Evolutionary conservation across 2,329 filamentous ascomycete genomes (phyloP).

Genomic region (Pseudogymnoascus sp.): DNA sequence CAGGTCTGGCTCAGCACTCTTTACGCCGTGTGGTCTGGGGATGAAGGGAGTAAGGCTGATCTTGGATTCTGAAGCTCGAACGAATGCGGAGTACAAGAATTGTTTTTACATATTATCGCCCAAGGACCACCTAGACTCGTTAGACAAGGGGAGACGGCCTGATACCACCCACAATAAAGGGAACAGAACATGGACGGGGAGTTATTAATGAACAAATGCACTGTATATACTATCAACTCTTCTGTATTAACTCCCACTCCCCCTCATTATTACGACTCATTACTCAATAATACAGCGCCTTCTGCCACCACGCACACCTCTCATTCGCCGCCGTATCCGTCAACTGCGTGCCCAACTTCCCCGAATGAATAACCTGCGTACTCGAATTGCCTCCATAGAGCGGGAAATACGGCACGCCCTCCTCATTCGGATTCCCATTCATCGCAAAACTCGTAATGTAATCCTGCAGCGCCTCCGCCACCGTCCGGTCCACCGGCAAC

Average conservation of each 20-base stretch:
- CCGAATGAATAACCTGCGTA: conserved; percentile 14
- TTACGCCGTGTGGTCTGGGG: no score
- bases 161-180: no score
- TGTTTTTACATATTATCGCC: no score
- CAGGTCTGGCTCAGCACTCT: no score
- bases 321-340: conserved; percentile 25
- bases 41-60: no score
- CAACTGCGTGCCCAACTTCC: conserved; percentile 14
- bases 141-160: no score
- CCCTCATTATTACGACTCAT: not conserved
- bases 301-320: conserved; percentile 31
- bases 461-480: conserved; percentile 31
- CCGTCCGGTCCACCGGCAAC: conserved; percentile 23
- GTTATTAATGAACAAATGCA: not conserved
- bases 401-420: conserved; percentile 18
- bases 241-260: not conserved
- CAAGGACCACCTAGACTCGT: no score
- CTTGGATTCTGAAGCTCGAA: no score
- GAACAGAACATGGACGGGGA: not conserved
- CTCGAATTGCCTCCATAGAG: conserved; percentile 19
- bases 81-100: no score
- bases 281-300: conserved; percentile 17
- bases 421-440: conserved; percentile 28
- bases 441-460: conserved; percentile 32
- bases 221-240: not conserved